These are phyloP conservation scores for Globisporangium orthogonon DNA, from an alignment of 352 stramenopile genomes.

Conservation along the genomic window DNA sequence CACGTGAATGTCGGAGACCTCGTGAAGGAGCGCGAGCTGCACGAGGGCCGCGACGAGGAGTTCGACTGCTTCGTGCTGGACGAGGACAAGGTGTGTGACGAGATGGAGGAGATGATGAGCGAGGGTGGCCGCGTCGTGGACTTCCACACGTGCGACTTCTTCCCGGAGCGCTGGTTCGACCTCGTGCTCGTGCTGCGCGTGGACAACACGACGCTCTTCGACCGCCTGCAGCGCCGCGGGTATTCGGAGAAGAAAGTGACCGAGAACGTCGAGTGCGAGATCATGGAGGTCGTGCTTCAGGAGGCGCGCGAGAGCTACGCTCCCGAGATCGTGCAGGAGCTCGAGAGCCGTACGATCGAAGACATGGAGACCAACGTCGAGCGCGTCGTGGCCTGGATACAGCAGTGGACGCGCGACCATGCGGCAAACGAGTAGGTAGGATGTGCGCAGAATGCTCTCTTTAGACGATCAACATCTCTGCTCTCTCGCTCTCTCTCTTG, in stretches of 20 bases:
- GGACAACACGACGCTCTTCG: constrained; percentile 91
- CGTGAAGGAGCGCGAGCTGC: constrained; percentile 76
- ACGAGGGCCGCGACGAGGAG: constrained; percentile 88
- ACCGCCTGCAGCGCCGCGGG: constrained; percentile 79
- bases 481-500: neutral
- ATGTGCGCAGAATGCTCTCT: neutral
- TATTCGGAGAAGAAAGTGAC: constrained; percentile 95
- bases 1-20: constrained; percentile 95
- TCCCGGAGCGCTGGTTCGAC: constrained; percentile 97
- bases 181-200: constrained; percentile 89
- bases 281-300: constrained; percentile 97
- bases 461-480: neutral
- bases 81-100: constrained; percentile 96
- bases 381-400: constrained; percentile 87
- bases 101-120: constrained; percentile 91
- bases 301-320: constrained; percentile 94
- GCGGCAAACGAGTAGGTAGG: constrained; percentile 12
- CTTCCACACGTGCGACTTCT: constrained; percentile 98
- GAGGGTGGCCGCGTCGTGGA: constrained; percentile 91
- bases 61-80: constrained; percentile 96
- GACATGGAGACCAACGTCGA: constrained; percentile 96
- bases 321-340: constrained; percentile 93
- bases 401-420: constrained; percentile 88
- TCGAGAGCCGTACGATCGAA: constrained; percentile 91
- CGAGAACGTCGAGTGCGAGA: constrained; percentile 97